Base-by-base conservation (phyloP, 2,329 filamentous ascomycete species). In the Alternaria gaisen region DNA sequence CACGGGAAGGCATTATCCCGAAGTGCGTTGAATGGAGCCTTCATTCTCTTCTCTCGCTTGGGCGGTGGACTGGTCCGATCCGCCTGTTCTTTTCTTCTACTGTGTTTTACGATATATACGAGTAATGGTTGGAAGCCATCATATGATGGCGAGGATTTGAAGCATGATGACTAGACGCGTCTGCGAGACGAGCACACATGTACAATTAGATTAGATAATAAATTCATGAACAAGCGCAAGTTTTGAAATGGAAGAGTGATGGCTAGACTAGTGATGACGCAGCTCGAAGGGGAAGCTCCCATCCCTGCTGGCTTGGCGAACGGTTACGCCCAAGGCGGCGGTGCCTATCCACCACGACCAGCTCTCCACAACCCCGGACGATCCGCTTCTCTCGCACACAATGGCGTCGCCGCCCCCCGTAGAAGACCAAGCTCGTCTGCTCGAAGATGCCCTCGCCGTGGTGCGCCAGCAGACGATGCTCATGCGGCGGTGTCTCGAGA, bases 401-500 rank as follows among this genome's bases (percentile, higher is more conserved):
- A 82, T 81, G 79, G 77, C 80, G 76, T 80, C 81, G 73, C 79
- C 82, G 71, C 81, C 82, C 64, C 80, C 82, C 68, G 81, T 82
- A 67, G 83, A 84, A 80, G 82, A 84, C 72, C 83, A 90, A 87
- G 93, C 92, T 75, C 91, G 94, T 75, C 88, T 99, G 83, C 90
- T 99, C 72, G 95, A 99, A 83, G 95, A 99, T 90, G 95, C 96
- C 76, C 85, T 98, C 81, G 88, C 91, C 64, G 94, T 97, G 53
- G 96, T 99, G 81, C 92, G 94, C 82, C 94, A 98, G 83, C 96
- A 99, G 87, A 95, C 94, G 61, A 88, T 90, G 75, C 87, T 97
- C 79, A 99, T 99, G 95, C 93, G 94, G 83, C 94, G 96, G 84
- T 98, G 94, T 75, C 87, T 99, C 63, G 96, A 99, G 79, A 96